These are phyloP conservation scores for Daldinia caldariorum DNA, from an alignment of 495 filamentous ascomycete species.

Conservation along the genomic window DNA sequence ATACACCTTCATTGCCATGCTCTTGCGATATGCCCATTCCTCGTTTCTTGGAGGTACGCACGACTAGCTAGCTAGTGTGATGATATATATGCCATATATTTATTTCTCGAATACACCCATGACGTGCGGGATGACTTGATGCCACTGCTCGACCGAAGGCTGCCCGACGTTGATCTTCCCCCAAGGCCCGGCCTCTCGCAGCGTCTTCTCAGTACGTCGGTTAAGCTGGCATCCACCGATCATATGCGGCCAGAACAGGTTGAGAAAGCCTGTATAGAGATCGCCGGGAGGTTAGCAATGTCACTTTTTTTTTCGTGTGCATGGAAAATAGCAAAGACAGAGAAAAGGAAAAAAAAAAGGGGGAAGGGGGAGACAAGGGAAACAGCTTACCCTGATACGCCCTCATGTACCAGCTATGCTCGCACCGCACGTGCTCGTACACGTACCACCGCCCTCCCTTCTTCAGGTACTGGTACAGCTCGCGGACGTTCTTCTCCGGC, in stretches of 20 bases:
- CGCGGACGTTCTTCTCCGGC: conserved; percentile 63
- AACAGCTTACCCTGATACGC: conserved; percentile 60
- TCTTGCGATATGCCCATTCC: no score
- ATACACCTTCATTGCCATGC: no score
- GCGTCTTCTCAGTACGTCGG: conserved; percentile 63
- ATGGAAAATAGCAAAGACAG: neutral
- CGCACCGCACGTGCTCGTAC: conserved; percentile 72
- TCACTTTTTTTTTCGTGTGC: neutral
- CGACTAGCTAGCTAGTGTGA: no score
- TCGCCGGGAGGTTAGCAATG: neutral
- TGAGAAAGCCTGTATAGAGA: conserved; percentile 48
- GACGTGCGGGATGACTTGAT: conserved; percentile 63
- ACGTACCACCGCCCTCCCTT: conserved; percentile 75
- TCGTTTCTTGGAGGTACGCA: no score
- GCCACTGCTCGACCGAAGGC: conserved; percentile 57
- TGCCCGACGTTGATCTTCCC: conserved; percentile 60
- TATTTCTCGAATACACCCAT: conserved; percentile 63
- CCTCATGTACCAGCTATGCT: conserved; percentile 59
- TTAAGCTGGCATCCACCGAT: conserved; percentile 69
- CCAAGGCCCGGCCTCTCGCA: conserved; percentile 67
- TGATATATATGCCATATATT: neutral
- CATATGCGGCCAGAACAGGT: conserved; percentile 62
- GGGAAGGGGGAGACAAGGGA: neutral
- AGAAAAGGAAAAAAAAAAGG: neutral
- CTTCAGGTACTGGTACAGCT: conserved; percentile 70